Base-by-base conservation (phyloP, 768 basidiomycete species). In the Lanmaoa rubissima region DNA sequence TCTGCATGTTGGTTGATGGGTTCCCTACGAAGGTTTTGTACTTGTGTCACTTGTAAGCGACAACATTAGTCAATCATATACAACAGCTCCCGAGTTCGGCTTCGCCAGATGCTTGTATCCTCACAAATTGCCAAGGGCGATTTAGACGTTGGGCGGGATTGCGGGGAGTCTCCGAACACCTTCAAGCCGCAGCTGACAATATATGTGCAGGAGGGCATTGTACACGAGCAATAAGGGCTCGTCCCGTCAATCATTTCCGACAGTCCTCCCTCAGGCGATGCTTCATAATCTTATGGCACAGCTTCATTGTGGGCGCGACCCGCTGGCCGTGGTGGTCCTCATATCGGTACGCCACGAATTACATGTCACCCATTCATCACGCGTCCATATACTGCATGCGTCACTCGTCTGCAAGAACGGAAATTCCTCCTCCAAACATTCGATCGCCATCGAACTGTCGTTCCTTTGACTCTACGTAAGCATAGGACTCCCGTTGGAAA, bases 281-380 rank as follows among this genome's bases (percentile, higher is more conserved):
- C 34, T 42, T 44, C 43, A 13, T 34, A 45, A 42, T 57, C 21
- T 24, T 45, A 26, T 36, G 24, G 36, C 57, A 59, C 58, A 46
- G 48, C 57, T 52, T 47, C 21, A 9, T 39, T 53, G 58, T 59
- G 45, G 49, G 57, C 31, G 40, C 35, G 44, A 51, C 16, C 24
- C 12, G 54, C 11, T 47, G 31, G 43, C 28, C 2, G 24, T 26
- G 39, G 40, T 39, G 12, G 42, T 53, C 17, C 10, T 19, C 44
- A 35, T 24, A 17, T 48, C 16, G 19, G 21, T 26, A 36, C 16
- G 17, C 24, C 32, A n/a, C 63, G 41, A 51, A 54, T 40, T 43
- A 36, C 50, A 52, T 32, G 26, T 36, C 21, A 19, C 32, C 5
- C 41, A 32, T 46, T 44, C 45, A 19, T 54, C 40, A 50, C 38